Evolutionary conservation across 1,284 basidiomycete species (phyloP).

Genomic region (Salmacisia buchloeana): DNA sequence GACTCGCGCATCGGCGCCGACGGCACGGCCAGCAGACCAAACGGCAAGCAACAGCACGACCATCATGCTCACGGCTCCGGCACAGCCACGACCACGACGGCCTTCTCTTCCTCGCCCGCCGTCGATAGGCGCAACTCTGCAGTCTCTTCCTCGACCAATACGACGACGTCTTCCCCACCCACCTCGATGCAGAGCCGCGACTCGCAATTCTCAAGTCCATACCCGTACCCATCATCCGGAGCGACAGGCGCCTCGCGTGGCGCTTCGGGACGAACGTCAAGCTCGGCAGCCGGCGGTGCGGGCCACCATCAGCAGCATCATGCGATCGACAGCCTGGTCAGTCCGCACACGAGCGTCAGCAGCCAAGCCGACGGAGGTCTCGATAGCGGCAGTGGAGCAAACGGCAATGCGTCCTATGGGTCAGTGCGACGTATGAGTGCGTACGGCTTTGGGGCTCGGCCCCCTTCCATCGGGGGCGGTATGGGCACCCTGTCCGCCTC

Average conservation of each 20-base stretch:
- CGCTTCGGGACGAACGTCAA: too few relatives aligned
- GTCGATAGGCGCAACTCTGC: neutral
- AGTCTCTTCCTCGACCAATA: neutral
- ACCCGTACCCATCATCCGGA: too few relatives aligned
- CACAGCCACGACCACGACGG: too few relatives aligned
- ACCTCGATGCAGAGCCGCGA: constrained; percentile 3
- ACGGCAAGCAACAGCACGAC: neutral
- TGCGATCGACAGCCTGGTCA: constrained; percentile 2
- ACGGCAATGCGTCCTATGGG: too few relatives aligned
- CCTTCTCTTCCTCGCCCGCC: neutral
- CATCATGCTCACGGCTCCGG: neutral
- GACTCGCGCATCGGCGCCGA: too few relatives aligned
- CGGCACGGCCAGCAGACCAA: neutral
- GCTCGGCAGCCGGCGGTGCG: too few relatives aligned
- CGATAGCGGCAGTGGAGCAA: too few relatives aligned
- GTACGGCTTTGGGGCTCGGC: neutral
- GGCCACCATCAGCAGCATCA: too few relatives aligned
- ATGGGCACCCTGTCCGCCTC: neutral
- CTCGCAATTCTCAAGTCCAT: neutral
- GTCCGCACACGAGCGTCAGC: neutral
- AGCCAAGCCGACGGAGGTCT: constrained; percentile 7
- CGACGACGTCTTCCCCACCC: neutral
- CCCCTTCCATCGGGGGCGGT: neutral
- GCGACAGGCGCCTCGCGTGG: too few relatives aligned
- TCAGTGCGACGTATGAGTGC: neutral